These are phyloP conservation scores for Rhodotorula sp. DNA, from an alignment of 1,284 basidiomycete species.

Conservation along the genomic window DNA sequence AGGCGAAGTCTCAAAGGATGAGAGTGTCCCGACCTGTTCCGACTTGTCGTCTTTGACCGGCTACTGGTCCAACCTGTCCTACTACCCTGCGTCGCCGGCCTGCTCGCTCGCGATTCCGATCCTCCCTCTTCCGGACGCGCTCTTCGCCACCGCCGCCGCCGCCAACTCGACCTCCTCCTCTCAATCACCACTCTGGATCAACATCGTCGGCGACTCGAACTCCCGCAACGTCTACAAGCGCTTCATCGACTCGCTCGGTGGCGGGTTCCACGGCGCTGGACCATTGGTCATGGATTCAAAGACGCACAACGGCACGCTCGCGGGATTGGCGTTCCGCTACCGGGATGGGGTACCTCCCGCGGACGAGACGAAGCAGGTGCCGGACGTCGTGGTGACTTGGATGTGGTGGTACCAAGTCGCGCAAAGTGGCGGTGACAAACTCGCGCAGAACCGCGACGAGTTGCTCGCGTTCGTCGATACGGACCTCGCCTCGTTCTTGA, in stretches of 20 bases:
- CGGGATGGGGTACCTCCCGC: not conserved
- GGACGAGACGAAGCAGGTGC: not conserved
- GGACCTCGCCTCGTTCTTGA: constrained; percentile 13
- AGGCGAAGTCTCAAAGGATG: not conserved
- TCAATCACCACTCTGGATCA: constrained; percentile 25
- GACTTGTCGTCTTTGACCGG: constrained; percentile 20
- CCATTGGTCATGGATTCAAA: constrained; percentile 19
- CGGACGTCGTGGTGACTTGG: constrained; percentile 33
- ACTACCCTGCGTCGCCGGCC: constrained; percentile 2
- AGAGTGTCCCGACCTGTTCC: constrained; percentile 4
- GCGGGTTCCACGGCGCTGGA: constrained; percentile 12
- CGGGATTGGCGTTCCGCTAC: constrained; percentile 17
- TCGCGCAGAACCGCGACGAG: constrained; percentile 20
- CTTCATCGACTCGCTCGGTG: constrained; percentile 23
- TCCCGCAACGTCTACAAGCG: constrained; percentile 29
- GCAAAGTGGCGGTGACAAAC: not conserved
- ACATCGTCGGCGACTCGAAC: constrained; percentile 39
- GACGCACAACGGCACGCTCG: constrained; percentile 34
- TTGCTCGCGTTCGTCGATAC: constrained; percentile 22
- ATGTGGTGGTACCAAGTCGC: constrained; percentile 35
- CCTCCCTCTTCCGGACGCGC: not conserved
- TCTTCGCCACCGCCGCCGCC: not conserved
- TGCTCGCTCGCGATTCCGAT: constrained; percentile 16
- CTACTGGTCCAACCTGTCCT: constrained; percentile 21
- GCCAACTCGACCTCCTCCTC: not conserved